Evolutionary conservation across 108 stramenopile genomes (phyloP).

Genomic region (Nannochloropsis salina): DNA sequence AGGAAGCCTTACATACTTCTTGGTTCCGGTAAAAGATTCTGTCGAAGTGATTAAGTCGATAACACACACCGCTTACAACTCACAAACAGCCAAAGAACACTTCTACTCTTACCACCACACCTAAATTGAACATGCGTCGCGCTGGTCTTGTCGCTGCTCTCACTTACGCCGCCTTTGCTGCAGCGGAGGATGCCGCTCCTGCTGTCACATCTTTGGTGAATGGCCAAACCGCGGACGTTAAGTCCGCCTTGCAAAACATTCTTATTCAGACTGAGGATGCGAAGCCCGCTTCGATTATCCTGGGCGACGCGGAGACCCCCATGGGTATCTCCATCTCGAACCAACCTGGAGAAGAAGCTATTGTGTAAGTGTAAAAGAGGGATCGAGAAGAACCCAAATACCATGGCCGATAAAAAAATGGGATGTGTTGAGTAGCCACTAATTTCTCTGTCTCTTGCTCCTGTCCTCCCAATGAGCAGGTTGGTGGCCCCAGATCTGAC

Average conservation of each 20-base stretch:
- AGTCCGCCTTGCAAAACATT: slow-evolving; percentile 7
- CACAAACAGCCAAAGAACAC: neutral
- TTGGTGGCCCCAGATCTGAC: neutral
- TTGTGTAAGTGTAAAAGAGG: neutral
- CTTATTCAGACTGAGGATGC: neutral
- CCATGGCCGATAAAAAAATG: neutral
- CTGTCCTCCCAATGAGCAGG: neutral
- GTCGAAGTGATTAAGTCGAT: too few species aligned
- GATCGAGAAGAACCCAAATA: neutral
- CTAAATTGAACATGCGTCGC: neutral
- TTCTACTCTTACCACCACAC: neutral
- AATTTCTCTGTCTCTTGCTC: neutral
- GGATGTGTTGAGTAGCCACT: too few species aligned
- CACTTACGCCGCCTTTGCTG: slow-evolving; percentile 14
- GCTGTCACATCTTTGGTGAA: neutral
- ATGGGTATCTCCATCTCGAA: neutral
- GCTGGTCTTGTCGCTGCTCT: neutral
- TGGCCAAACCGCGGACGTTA: neutral
- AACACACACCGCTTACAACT: too few species aligned
- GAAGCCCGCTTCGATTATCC: neutral
- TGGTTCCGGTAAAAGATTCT: too few species aligned
- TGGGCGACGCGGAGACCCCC: neutral
- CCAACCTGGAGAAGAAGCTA: neutral
- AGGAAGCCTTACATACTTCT: too few species aligned
- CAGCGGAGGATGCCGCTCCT: neutral